phyloP scores from a whole-genome alignment of 164 flowering plant species.

The Litsea cubeba region DNA sequence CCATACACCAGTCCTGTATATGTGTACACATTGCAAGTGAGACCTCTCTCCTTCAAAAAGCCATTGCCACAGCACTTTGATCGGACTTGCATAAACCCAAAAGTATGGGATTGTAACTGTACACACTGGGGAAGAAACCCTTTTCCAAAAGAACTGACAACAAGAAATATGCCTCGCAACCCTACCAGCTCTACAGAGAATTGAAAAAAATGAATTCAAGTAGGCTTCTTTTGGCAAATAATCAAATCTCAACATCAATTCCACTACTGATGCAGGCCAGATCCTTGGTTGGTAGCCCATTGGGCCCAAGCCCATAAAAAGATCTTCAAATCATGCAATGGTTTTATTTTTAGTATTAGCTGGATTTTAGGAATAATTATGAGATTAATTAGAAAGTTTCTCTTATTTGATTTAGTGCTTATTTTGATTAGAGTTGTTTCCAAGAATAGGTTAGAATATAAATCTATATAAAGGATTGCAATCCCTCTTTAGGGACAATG shows the following conservation, averaged over 20 bases:
- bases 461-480: too few species aligned
- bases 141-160: constrained; percentile 25
- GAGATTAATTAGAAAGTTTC: too few species aligned
- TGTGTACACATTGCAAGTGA: constrained; percentile 28
- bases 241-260: constrained; percentile 35
- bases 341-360: too few species aligned
- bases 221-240: constrained; percentile 25
- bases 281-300: too few species aligned
- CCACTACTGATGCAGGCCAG: too few species aligned
- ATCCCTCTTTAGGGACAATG: too few species aligned
- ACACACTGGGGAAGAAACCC: constrained; percentile 18
- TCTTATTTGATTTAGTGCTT: too few species aligned
- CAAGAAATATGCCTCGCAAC: constrained; percentile 29
- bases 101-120: constrained; percentile 34
- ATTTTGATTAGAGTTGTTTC: too few species aligned
- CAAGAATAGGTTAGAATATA: too few species aligned
- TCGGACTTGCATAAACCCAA: constrained; percentile 44
- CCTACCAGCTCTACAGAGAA: constrained; percentile 25
- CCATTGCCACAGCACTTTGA: constrained; percentile 24
- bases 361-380: too few species aligned
- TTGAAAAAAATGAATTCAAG: constrained; percentile 20
- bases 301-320: too few species aligned
- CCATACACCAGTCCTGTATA: constrained; percentile 55
- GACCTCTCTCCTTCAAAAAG: constrained; percentile 38
- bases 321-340: too few species aligned